phyloP scores from a whole-genome alignment of 2,329 filamentous ascomycete genomes.

The Lithohypha guttulata region DNA sequence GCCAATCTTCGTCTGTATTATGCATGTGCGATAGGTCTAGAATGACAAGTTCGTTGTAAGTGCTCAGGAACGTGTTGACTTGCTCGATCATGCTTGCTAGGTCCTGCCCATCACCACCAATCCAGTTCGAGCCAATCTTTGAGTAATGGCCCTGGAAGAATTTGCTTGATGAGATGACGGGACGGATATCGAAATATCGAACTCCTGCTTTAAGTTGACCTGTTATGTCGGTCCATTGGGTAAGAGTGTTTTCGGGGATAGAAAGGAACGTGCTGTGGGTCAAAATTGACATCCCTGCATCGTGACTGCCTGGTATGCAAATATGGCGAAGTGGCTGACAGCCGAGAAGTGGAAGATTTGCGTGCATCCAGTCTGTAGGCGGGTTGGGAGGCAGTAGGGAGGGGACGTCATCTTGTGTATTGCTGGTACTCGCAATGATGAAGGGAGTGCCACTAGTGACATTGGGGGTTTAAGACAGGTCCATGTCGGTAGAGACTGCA shows the following conservation, averaged over 20 bases:
- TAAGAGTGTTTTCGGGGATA: constrained; percentile 8
- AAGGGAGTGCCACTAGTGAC: background rate
- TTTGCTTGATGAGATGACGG: constrained; percentile 30
- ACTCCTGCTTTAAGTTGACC: constrained; percentile 38
- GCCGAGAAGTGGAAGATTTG: constrained; percentile 2
- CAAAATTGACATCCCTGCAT: constrained; percentile 3
- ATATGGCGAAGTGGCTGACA: constrained; percentile 2
- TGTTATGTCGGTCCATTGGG: constrained; percentile 36
- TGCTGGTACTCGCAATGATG: background rate
- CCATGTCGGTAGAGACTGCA: too few relatives aligned
- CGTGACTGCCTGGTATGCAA: constrained; percentile 4
- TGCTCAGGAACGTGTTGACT: constrained; percentile 36
- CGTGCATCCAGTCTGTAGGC: constrained; percentile 1
- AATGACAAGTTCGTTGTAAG: constrained; percentile 38
- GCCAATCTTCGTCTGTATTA: constrained; percentile 31
- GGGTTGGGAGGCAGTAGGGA: background rate
- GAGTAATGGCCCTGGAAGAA: constrained; percentile 36
- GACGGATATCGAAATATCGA: constrained; percentile 40
- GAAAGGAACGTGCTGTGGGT: constrained; percentile 7
- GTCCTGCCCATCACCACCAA: constrained; percentile 39
- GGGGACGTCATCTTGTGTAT: too few relatives aligned
- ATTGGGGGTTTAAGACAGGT: background rate
- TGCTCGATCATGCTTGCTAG: constrained; percentile 32
- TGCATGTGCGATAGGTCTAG: constrained; percentile 38
- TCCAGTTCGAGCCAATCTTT: constrained; percentile 24